A percentile compares a stretch with the other conserved stretches of the same genome.
Conservation (phyloP, 352 stramenopile genomes). For the Phytophthora melonis region DNA sequence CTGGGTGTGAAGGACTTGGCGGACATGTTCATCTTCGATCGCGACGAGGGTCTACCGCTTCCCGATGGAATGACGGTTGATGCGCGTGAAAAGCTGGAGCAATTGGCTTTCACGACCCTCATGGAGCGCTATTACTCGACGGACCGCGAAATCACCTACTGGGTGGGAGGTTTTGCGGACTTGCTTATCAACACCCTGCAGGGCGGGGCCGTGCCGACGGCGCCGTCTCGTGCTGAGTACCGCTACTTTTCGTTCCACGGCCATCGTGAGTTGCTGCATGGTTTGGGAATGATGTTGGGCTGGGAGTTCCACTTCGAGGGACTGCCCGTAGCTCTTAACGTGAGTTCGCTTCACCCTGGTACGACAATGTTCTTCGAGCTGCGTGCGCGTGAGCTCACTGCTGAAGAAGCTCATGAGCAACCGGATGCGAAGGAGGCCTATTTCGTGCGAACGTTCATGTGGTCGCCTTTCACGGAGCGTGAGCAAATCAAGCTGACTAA, state of each 20-base stretch:
- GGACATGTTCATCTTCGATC: slow-evolving; percentile 88
- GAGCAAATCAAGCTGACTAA: slow-evolving; percentile 81
- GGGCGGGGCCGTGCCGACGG: slow-evolving; percentile 54
- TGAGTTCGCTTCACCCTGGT: slow-evolving; percentile 69
- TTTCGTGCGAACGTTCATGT: slow-evolving; percentile 81
- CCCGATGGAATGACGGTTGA: slow-evolving; percentile 64
- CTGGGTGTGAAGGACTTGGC: slow-evolving; percentile 85
- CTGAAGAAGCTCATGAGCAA: slow-evolving; percentile 25
- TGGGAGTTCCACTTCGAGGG: slow-evolving; percentile 82
- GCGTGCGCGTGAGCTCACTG: slow-evolving; percentile 41
- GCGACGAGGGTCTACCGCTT: slow-evolving; percentile 65
- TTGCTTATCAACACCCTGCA: slow-evolving; percentile 74
- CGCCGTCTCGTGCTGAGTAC: slow-evolving; percentile 60
- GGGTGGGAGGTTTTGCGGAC: slow-evolving; percentile 78
- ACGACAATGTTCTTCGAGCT: slow-evolving; percentile 90
- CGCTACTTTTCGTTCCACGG: slow-evolving; percentile 88
- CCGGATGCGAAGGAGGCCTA: slow-evolving; percentile 51
- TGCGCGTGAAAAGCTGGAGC: slow-evolving; percentile 61
- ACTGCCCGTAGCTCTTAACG: slow-evolving; percentile 70
- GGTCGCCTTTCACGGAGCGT: slow-evolving; percentile 71
- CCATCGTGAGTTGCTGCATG: slow-evolving; percentile 82
- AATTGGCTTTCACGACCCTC: slow-evolving; percentile 83
- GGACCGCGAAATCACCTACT: slow-evolving; percentile 84
- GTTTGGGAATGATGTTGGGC: slow-evolving; percentile 80
- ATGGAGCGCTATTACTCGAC: slow-evolving; percentile 90